phyloP scores from a whole-genome alignment of 1,284 basidiomycete genomes.

The Austroboletus olivaceoglutinosus region DNA sequence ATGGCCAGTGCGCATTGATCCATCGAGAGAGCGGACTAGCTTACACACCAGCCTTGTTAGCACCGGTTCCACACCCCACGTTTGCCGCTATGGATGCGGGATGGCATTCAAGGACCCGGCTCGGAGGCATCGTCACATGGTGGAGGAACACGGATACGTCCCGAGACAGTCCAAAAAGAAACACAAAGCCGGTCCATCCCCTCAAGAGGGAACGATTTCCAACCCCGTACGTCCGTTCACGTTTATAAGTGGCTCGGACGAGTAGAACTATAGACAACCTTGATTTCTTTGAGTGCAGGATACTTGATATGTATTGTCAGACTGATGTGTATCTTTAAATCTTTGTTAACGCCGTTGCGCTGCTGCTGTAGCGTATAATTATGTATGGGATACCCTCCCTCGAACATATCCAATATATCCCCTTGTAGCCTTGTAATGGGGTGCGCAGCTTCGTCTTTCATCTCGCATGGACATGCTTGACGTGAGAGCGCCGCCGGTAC shows the following conservation, averaged over 20 bases:
- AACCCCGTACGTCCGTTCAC: conserved; percentile 38
- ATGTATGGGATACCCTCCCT: conserved; percentile 12
- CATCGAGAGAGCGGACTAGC: conserved; percentile 4
- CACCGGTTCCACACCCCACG: conserved; percentile 54
- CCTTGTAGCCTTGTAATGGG: conserved; percentile 21
- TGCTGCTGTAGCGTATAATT: conserved; percentile 16
- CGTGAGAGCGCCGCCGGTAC: conserved; percentile 14
- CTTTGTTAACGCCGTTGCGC: conserved; percentile 7
- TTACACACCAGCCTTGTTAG: conserved; percentile 32
- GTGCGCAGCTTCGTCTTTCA: not conserved
- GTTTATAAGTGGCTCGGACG: conserved; percentile 29
- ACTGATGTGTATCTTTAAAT: conserved; percentile 31
- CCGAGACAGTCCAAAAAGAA: conserved; percentile 48
- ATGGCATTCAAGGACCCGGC: conserved; percentile 62
- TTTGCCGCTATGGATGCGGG: conserved; percentile 52
- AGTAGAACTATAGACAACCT: conserved; percentile 18
- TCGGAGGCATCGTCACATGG: conserved; percentile 58
- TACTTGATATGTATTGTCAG: conserved; percentile 27
- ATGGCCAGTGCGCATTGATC: conserved; percentile 52
- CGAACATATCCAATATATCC: conserved; percentile 15
- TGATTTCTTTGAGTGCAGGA: conserved; percentile 7
- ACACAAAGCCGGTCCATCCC: conserved; percentile 31
- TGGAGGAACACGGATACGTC: conserved; percentile 50
- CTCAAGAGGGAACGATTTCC: conserved; percentile 21
- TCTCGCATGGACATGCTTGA: not conserved